Percentiles rank a stretch among this genome's conserved stretches.
Evolutionary conservation across 768 basidiomycete species (phyloP).

Genomic region (Agaricus subrufescens): DNA sequence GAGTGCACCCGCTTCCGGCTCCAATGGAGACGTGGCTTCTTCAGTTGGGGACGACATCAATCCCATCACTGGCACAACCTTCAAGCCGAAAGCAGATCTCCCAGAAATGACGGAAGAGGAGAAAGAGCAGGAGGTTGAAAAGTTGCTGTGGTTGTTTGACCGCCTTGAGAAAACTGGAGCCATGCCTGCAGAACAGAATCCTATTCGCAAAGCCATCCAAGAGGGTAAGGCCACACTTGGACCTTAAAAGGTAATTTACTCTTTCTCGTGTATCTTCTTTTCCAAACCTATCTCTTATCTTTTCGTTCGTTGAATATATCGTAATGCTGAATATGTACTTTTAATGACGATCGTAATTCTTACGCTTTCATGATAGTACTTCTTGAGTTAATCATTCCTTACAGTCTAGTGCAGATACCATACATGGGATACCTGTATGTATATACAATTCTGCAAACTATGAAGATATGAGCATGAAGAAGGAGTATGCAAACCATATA

Average conservation of each 20-base stretch:
- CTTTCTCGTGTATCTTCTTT: background rate
- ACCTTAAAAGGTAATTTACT: background rate
- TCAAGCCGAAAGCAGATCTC: slow-evolving; percentile 30
- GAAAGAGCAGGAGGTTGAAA: slow-evolving; percentile 91
- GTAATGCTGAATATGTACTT: background rate
- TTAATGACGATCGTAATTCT: too few species aligned
- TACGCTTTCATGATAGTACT: too few species aligned
- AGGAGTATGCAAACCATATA: background rate
- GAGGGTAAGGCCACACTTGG: slow-evolving; percentile 20
- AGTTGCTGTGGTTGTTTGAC: slow-evolving; percentile 88
- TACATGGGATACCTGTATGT: too few species aligned
- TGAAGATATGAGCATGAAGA: background rate
- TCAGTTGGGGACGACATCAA: slow-evolving; percentile 52
- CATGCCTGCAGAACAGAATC: slow-evolving; percentile 60
- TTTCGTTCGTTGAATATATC: slow-evolving; percentile 1
- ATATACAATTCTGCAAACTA: background rate
- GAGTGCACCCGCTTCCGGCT: slow-evolving; percentile 40
- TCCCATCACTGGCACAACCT: slow-evolving; percentile 81
- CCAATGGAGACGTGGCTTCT: slow-evolving; percentile 30
- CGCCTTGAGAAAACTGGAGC: slow-evolving; percentile 76
- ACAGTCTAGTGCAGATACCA: too few species aligned
- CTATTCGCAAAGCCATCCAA: slow-evolving; percentile 66
- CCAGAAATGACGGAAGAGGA: slow-evolving; percentile 90
- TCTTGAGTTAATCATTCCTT: too few species aligned
- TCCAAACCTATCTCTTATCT: background rate